phyloP scores from a whole-genome alignment of 345 rosid genomes.

The Physaria fendleri region DNA sequence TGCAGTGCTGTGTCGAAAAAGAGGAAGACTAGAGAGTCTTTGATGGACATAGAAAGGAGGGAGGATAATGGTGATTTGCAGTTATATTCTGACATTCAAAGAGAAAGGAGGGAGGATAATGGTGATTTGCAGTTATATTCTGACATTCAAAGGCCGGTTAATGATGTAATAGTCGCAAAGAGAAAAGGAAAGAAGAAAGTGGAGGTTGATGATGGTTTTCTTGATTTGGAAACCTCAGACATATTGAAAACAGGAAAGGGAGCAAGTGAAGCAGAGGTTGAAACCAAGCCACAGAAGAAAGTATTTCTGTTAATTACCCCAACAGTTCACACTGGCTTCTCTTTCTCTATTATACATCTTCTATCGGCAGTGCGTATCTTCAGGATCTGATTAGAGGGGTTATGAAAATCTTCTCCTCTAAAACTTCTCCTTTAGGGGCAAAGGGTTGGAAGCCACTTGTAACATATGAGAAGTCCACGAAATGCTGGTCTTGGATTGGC shows the following conservation, averaged over 20 bases:
- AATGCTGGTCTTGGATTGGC: constrained; percentile 94
- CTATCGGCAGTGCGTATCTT: constrained; percentile 92
- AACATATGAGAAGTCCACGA: constrained; percentile 63
- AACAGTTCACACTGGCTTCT: constrained; percentile 87
- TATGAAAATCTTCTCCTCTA: constrained; percentile 82
- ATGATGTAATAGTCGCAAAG: constrained; percentile 44
- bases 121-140: constrained; percentile 33
- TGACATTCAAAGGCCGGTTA: constrained; percentile 31
- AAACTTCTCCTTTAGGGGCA: constrained; percentile 92
- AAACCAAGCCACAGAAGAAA: constrained; percentile 71
- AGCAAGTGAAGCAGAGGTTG: constrained; percentile 51
- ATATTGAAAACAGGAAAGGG: constrained; percentile 40
- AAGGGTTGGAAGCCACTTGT: constrained; percentile 97
- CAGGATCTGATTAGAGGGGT: constrained; percentile 95
- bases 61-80: constrained; percentile 41
- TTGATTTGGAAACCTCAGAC: constrained; percentile 52
- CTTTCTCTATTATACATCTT: constrained; percentile 92
- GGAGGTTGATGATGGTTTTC: constrained; percentile 42
- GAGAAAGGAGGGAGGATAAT: constrained; percentile 42
- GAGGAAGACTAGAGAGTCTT: constrained; percentile 58
- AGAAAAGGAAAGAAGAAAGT: constrained; percentile 65
- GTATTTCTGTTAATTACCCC: constrained; percentile 84
- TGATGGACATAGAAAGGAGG: constrained; percentile 36
- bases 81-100: constrained; percentile 23
- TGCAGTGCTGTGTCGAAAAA: constrained; percentile 54